A percentile compares a stretch with the other conserved stretches of the same genome.
These are phyloP conservation scores for Podospora fimiseda DNA, from an alignment of 495 filamentous ascomycete genomes.

Conservation along the genomic window DNA sequence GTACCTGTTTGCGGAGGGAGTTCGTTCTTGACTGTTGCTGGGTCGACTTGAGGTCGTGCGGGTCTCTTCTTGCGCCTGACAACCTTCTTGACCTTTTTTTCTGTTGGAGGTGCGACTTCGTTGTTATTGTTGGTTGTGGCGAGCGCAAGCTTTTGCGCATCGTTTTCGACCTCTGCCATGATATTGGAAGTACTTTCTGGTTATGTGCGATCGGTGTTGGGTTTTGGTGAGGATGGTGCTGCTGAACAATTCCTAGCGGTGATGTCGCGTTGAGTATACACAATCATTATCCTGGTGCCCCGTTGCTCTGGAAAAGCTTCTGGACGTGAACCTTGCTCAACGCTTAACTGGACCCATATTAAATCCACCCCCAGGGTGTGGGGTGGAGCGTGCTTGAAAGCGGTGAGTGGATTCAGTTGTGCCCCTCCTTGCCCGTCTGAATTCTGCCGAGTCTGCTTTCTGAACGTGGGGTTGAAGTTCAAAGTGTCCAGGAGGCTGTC, in stretches of 20 bases:
- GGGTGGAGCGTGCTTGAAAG: background rate
- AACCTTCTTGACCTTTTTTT: conserved; percentile 58
- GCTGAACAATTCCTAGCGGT: too few relatives aligned
- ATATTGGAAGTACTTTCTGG: background rate
- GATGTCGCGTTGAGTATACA: background rate
- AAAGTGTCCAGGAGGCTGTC: background rate
- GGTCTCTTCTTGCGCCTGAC: conserved; percentile 62
- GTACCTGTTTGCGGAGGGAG: conserved; percentile 86
- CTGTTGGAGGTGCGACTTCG: conserved; percentile 41
- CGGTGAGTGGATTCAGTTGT: conserved; percentile 11
- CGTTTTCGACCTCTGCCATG: conserved; percentile 6
- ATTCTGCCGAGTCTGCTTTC: conserved; percentile 24
- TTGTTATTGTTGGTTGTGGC: conserved; percentile 32
- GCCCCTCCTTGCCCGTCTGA: conserved; percentile 21
- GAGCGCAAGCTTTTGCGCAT: conserved; percentile 26
- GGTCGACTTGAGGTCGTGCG: conserved; percentile 71
- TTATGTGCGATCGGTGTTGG: conserved; percentile 2
- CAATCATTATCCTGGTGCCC: background rate
- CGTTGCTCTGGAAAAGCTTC: background rate
- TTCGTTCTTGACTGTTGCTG: conserved; percentile 67
- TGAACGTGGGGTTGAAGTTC: conserved; percentile 24
- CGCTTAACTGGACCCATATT: conserved; percentile 5
- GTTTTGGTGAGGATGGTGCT: background rate
- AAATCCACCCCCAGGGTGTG: background rate
- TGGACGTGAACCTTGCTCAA: too few relatives aligned